Evolutionary conservation across 2,329 filamentous ascomycete species (phyloP).

Genomic region (Sporothrix dimorphospora): DNA sequence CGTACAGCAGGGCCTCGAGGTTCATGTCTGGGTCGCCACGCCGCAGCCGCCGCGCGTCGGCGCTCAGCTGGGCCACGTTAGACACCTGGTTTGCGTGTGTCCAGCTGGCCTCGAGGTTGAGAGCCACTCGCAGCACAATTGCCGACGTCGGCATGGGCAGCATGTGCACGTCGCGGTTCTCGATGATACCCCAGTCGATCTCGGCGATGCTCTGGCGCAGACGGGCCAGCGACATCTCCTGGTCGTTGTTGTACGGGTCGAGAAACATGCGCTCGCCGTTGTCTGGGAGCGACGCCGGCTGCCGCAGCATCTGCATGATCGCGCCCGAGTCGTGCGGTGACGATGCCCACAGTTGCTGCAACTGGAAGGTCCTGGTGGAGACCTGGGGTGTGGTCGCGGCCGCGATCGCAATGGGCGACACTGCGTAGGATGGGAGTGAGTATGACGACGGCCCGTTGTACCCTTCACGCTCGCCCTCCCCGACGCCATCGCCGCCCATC

Average conservation of each 20-base stretch:
- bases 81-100: conserved; percentile 46
- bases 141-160: conserved; percentile 65
- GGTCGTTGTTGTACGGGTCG: conserved; percentile 74
- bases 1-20: conserved; percentile 66
- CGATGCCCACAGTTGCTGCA: conserved; percentile 3
- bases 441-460: neutral
- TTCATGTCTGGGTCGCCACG: conserved; percentile 60
- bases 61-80: conserved; percentile 25
- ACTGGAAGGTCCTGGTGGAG: neutral
- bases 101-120: conserved; percentile 78
- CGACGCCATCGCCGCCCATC: neutral
- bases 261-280: conserved; percentile 70
- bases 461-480: neutral
- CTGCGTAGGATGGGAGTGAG: neutral
- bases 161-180: conserved; percentile 55
- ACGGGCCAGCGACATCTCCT: conserved; percentile 64
- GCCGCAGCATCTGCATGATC: neutral
- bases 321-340: neutral
- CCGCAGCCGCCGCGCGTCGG: conserved; percentile 37
- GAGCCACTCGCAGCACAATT: conserved; percentile 74
- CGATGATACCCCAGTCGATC: conserved; percentile 46
- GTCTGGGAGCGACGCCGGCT: conserved; percentile 16
- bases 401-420: neutral
- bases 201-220: conserved; percentile 63
- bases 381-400: conserved; percentile 10